Percentiles rank a stretch among this genome's conserved stretches.
Evolutionary conservation across 2,329 filamentous ascomycete genomes (phyloP).

Genomic region (Nakataea oryzae): DNA sequence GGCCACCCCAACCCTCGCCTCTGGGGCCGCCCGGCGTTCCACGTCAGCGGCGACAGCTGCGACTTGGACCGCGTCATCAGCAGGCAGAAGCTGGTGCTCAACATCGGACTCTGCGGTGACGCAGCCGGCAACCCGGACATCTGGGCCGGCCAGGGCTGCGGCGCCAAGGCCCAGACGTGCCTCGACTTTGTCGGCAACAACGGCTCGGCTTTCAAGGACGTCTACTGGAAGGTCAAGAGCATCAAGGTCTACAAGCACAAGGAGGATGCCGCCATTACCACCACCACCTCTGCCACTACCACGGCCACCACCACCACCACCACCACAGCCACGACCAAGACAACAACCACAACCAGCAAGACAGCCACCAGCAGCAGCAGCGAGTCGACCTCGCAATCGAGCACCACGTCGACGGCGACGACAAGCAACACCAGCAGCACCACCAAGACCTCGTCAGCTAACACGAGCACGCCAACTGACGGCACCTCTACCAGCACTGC

Average conservation of each 20-base stretch:
- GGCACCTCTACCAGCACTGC: slow-evolving; percentile 1
- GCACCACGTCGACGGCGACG: neutral
- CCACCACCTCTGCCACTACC: slow-evolving; percentile 6
- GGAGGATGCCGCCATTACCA: slow-evolving; percentile 7
- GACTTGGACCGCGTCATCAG: slow-evolving; percentile 53
- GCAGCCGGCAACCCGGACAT: slow-evolving; percentile 39
- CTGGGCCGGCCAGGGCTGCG: slow-evolving; percentile 17
- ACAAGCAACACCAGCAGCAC: neutral
- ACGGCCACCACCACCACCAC: slow-evolving; percentile 6
- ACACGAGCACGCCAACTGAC: neutral
- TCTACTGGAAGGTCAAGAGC: slow-evolving; percentile 32
- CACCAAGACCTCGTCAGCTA: neutral
- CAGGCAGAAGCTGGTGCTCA: slow-evolving; percentile 61
- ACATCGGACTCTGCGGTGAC: slow-evolving; percentile 66
- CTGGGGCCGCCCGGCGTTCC: slow-evolving; percentile 56
- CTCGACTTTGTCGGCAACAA: slow-evolving; percentile 24
- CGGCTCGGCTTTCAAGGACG: slow-evolving; percentile 23
- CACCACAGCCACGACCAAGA: neutral
- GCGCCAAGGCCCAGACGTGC: slow-evolving; percentile 17
- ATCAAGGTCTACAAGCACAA: slow-evolving; percentile 21
- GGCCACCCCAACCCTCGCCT: slow-evolving; percentile 45
- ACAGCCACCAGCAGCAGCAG: neutral
- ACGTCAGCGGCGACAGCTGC: slow-evolving; percentile 48
- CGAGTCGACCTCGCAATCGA: neutral
- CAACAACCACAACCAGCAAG: slow-evolving; percentile 1